Conservation (phyloP, 2,329 filamentous ascomycete genomes). For the Talaromyces sp. region DNA sequence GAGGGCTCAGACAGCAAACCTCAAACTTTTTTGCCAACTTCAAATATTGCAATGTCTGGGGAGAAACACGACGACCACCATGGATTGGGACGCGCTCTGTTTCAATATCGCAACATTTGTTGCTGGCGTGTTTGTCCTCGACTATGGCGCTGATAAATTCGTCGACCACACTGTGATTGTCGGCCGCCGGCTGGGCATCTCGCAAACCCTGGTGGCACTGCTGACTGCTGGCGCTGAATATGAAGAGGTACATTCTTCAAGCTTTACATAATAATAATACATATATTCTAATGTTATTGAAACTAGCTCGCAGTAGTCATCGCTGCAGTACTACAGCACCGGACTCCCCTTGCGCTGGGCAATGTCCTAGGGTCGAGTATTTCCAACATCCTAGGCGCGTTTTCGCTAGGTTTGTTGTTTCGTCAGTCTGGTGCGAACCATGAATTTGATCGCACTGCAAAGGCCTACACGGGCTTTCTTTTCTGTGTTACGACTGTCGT, state of each 20-base stretch:
- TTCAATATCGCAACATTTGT: conserved; percentile 36
- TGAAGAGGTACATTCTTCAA: conserved; percentile 42
- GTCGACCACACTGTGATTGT: conserved; percentile 47
- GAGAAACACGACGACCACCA: conserved; percentile 1
- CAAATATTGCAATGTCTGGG: background rate
- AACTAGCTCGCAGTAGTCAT: conserved; percentile 45
- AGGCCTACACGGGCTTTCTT: conserved; percentile 41
- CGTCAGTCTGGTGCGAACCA: conserved; percentile 16
- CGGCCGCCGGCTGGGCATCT: conserved; percentile 40
- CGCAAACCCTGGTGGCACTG: conserved; percentile 45
- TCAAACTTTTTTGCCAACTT: background rate
- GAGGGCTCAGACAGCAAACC: no score
- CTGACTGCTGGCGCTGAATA: conserved; percentile 51
- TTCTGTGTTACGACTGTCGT: conserved; percentile 37
- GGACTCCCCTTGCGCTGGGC: conserved; percentile 46
- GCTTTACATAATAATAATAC: no score
- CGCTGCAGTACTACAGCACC: conserved; percentile 41
- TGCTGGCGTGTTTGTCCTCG: conserved; percentile 44
- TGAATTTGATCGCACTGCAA: conserved; percentile 44
- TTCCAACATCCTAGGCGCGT: conserved; percentile 52
- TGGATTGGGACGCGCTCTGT: conserved; percentile 28
- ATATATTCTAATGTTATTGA: background rate
- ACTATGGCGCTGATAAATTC: conserved; percentile 49
- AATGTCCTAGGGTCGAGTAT: conserved; percentile 51
- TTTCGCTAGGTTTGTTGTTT: conserved; percentile 48